Evolutionary conservation across 805 yeast species (phyloP).

Genomic region (Sugiyamaella lignohabitans): DNA sequence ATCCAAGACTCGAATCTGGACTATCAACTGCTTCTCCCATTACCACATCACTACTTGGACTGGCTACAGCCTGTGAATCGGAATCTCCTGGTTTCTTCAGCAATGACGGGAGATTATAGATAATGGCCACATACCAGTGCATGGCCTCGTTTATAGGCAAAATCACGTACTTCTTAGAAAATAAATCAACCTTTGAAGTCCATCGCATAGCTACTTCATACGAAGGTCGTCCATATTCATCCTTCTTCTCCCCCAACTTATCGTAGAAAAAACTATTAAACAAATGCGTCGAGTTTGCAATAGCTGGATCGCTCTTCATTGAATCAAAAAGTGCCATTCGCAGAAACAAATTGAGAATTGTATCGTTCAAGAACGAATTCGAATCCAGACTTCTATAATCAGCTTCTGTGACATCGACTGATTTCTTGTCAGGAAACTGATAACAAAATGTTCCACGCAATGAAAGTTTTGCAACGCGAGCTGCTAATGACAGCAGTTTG

Average conservation of each 20-base stretch:
- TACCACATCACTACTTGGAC: no score
- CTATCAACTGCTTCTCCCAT: neutral
- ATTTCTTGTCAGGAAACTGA: slow-evolving; percentile 46
- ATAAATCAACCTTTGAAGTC: slow-evolving; percentile 64
- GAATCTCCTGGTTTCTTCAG: slow-evolving; percentile 13
- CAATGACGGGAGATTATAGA: slow-evolving; percentile 41
- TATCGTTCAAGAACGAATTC: neutral
- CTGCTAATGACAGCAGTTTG: no score
- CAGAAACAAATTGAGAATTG: slow-evolving; percentile 2
- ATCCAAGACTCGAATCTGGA: neutral
- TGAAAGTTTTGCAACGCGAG: neutral
- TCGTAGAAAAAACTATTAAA: slow-evolving; percentile 83
- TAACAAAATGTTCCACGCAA: slow-evolving; percentile 6
- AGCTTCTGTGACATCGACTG: slow-evolving; percentile 51
- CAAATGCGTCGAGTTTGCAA: slow-evolving; percentile 42
- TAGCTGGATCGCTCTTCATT: slow-evolving; percentile 28
- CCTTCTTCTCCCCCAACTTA: slow-evolving; percentile 36
- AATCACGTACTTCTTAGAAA: slow-evolving; percentile 53
- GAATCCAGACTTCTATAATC: slow-evolving; percentile 61
- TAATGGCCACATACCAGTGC: slow-evolving; percentile 86
- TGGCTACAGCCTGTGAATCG: slow-evolving; percentile 1
- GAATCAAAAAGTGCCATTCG: slow-evolving; percentile 19
- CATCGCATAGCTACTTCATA: slow-evolving; percentile 68
- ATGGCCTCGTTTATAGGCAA: slow-evolving; percentile 74
- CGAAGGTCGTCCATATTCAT: slow-evolving; percentile 29